Evolutionary conservation across 805 yeast species (phyloP), one percentile per base, ranked within the genome.

Genomic region (Diddensiella santjacobensis): DNA sequence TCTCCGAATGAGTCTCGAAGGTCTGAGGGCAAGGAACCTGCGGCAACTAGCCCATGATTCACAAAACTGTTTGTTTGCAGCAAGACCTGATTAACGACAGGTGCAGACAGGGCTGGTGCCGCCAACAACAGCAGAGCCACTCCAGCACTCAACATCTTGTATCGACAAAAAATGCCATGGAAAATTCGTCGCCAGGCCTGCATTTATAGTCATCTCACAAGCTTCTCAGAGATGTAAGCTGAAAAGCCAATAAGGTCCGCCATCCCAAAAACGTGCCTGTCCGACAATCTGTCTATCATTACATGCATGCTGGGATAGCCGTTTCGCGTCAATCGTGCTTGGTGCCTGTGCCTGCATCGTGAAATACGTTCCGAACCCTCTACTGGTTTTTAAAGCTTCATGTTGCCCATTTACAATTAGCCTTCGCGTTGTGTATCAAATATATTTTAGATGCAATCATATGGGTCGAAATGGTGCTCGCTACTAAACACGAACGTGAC

Each of bases 1-100:
- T 51, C 55, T 11, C 55, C 55, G 33, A 45, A 42, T 18, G 26
- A 18, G 30, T 51, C 55, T 19, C 38, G 15, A n/a, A 47, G 35
- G 33, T 51, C 46, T 2, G 52, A 48, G 10, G 55, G 47, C n/a
- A 51, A 47, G 3, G 33, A 30, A 4, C 55, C 55, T 4, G 52
- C 50, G n/a, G 52, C 55, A 11, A 51, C 50, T n/a, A 51, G 45
- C 4, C 55, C 55, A 22, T 51, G 45, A 48, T 51, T 36, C 24
- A 39, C 40, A 22, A 48, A 51, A 10, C 22, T 48, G 35, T 39
- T 45, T 13, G 20, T 29, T 20, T 45, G 45, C 22, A 48, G 26
- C 3, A 13, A 24, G 22, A 37, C 48, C 10, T 38, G 18, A 23
- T 42, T 42, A 13, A 47, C 30, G 3, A 41, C 23, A 8, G 38